A percentile compares a stretch with the other conserved stretches of the same genome.
These are phyloP conservation scores for Tillandsia leiboldiana DNA, from an alignment of 176 grass and related monocot genomes.

Conservation along the genomic window DNA sequence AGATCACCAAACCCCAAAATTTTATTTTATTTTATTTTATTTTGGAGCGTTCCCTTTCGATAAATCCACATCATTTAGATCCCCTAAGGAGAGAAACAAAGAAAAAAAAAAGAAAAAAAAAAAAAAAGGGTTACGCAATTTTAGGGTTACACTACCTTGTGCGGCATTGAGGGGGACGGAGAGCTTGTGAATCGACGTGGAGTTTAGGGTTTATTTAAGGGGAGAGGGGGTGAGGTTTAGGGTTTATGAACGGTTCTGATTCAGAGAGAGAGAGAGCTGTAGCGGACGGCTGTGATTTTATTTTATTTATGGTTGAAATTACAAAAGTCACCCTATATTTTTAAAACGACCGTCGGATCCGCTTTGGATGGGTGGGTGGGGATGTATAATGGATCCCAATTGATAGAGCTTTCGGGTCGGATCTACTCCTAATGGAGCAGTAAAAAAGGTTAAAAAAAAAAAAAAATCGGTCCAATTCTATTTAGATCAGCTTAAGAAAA, in stretches of 20 bases:
- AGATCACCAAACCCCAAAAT: slow-evolving; percentile 21
- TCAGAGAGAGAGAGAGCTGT: neutral
- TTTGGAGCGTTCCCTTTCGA: slow-evolving; percentile 20
- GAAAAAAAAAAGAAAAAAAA: neutral
- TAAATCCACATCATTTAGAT: slow-evolving; percentile 37
- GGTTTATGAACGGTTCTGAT: neutral
- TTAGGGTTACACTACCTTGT: neutral
- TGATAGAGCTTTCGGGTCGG: too few species aligned
- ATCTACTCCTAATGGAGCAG: too few species aligned
- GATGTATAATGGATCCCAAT: too few species aligned
- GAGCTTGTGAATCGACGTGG: neutral
- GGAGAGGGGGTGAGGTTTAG: neutral
- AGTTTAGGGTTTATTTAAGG: neutral
- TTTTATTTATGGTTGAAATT: too few species aligned
- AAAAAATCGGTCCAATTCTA: too few species aligned
- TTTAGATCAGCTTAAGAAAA: too few species aligned
- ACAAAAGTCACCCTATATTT: too few species aligned
- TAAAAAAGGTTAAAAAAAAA: too few species aligned
- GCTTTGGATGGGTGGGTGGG: too few species aligned
- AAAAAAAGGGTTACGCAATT: neutral
- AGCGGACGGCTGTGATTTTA: neutral
- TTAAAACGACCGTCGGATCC: too few species aligned
- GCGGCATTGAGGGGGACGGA: neutral
- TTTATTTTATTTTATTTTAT: neutral
- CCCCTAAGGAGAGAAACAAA: neutral